These are phyloP conservation scores for Biscutella auriculata DNA, from an alignment of 441 rosid species.

Conservation along the genomic window DNA sequence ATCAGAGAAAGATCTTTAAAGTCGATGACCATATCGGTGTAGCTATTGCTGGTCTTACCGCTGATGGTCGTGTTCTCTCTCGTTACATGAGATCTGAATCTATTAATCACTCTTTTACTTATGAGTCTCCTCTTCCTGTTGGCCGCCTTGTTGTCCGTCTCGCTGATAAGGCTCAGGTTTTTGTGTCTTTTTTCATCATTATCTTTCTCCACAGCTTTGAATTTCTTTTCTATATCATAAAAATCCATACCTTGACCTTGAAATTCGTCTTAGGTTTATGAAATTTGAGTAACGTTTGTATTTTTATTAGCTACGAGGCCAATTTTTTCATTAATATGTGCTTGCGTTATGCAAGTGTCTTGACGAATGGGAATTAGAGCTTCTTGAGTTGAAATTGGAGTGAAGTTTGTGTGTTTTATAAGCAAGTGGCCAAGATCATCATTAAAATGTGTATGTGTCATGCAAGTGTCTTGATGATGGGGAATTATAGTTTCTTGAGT, in stretches of 20 bases:
- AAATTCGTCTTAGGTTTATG: no score
- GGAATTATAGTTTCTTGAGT: neutral
- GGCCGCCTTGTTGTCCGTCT: conserved; percentile 93
- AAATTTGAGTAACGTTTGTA: neutral
- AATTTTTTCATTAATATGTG: neutral
- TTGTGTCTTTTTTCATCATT: no score
- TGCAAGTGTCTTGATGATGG: neutral
- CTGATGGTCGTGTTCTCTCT: conserved; percentile 92
- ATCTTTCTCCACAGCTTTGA: no score
- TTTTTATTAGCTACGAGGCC: neutral
- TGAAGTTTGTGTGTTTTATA: no score
- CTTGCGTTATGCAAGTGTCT: neutral
- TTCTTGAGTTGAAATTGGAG: no score
- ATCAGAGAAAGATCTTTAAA: conserved; percentile 94
- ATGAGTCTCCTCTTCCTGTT: conserved; percentile 87
- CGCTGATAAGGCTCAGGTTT: conserved; percentile 87
- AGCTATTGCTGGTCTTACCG: conserved; percentile 90
- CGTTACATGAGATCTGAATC: conserved; percentile 94
- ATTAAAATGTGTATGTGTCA: neutral
- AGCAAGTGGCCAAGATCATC: no score
- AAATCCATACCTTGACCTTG: no score
- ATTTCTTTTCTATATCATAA: no score
- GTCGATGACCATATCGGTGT: conserved; percentile 96
- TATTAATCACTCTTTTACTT: conserved; percentile 69
- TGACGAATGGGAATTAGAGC: neutral